phyloP scores from a whole-genome alignment of 2,329 filamentous ascomycete species.

The Rugonectria rugulosa region DNA sequence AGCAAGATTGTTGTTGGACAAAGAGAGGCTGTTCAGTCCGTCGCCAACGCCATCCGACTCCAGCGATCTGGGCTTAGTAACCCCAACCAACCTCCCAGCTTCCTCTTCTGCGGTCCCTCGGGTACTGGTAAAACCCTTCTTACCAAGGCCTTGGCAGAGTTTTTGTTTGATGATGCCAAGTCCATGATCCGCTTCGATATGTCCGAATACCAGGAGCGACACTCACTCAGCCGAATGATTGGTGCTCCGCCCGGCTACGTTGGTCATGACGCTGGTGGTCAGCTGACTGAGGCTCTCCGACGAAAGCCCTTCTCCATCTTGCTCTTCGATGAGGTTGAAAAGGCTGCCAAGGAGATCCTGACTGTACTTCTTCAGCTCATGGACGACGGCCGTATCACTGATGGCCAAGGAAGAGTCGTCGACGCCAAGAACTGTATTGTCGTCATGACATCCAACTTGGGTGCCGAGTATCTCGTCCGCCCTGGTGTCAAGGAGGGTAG shows the following conservation, averaged over 20 bases:
- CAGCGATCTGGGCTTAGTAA: constrained; percentile 95
- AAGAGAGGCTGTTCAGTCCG: constrained; percentile 89
- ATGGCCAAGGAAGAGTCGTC: constrained; percentile 93
- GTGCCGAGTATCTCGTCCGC: constrained; percentile 90
- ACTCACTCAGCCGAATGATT: constrained; percentile 96
- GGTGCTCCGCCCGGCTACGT: constrained; percentile 97
- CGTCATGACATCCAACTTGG: constrained; percentile 98
- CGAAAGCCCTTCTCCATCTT: constrained; percentile 97
- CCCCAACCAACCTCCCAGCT: constrained; percentile 95
- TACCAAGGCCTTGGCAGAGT: constrained; percentile 96
- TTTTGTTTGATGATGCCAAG: constrained; percentile 96
- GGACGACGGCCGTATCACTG: constrained; percentile 98
- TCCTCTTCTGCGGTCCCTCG: constrained; percentile 98
- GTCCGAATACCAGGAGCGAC: constrained; percentile 98
- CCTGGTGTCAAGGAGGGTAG: constrained; percentile 79
- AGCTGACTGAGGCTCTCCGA: constrained; percentile 92
- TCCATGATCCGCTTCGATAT: constrained; percentile 99
- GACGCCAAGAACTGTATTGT: constrained; percentile 99
- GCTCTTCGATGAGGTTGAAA: constrained; percentile 97
- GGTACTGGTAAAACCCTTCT: constrained; percentile 98
- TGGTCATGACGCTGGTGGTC: constrained; percentile 93
- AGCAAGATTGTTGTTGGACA: constrained; percentile 89
- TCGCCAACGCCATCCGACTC: constrained; percentile 94
- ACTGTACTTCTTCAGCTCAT: constrained; percentile 99
- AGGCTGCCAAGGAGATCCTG: constrained; percentile 96